Evolutionary conservation across 257 asterid genomes (phyloP), one percentile per base, ranked within the genome.

Genomic region (Fraxinus pennsylvanica): DNA sequence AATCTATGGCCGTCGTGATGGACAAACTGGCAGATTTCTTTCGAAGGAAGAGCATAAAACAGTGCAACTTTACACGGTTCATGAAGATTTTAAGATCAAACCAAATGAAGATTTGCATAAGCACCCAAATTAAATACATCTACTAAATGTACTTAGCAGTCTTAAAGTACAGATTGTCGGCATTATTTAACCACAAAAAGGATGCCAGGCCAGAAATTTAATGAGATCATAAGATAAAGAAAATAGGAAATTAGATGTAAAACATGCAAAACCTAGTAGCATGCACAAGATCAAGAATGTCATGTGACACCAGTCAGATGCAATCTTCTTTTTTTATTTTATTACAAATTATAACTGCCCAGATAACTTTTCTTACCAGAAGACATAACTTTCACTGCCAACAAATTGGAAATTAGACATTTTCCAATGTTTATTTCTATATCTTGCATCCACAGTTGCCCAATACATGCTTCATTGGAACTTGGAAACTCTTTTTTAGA

Each of bases 221-320:
- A 61, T 36, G 19, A 63, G 69, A 63, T 3, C 1, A 27, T 9
- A 9, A 22, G 35, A 27, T 9, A 27, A 22, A 63, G 33, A 22
- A 63, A 22, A 22, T 63, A 10, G 17, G 3, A 25, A 22, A 63
- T 63, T 63, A 63, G 14, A 27, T 63, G 69, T 63, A 27, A 27
- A 63, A 22, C 33, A 63, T 25, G 69, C 69, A 63, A 63, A 63
- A 63, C 6, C 17, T 63, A 22, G 35, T 12, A 63, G 14, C 69
- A 63, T 22, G 35, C 69, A 63, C 69, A 9, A 63, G 69, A 63
- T 63, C 69, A 63, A 25, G 69, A 63, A 63, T 63, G 35, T 63
- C 69, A 25, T 32, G 69, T 63, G 69, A 25, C n/a, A 22, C 14
- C 32, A 61, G 65, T 59, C 69, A 63, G 69, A 63, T 63, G 13